These are phyloP conservation scores for Volutella citrinella DNA, from an alignment of 2,329 filamentous ascomycete species.

Conservation along the genomic window DNA sequence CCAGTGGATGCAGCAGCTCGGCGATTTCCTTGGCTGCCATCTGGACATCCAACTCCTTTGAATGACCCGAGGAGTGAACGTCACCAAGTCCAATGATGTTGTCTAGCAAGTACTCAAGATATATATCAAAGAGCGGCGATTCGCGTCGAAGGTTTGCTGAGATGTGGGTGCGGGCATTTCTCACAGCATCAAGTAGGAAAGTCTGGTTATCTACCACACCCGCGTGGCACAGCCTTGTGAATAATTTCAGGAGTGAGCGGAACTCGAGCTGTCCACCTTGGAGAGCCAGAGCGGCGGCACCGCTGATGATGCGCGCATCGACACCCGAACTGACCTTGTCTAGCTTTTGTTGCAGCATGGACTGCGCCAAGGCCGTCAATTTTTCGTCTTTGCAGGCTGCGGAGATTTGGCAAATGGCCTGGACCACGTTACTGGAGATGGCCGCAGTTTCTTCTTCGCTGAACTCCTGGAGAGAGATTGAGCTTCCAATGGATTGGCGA, in stretches of 20 bases:
- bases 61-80: constrained; percentile 69
- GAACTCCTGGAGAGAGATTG: constrained; percentile 72
- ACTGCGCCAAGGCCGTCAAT: constrained; percentile 88
- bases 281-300: constrained; percentile 74
- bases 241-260: constrained; percentile 79
- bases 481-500: constrained; percentile 65
- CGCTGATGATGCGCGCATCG: constrained; percentile 81
- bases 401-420: constrained; percentile 90
- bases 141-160: constrained; percentile 65
- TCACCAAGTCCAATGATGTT: constrained; percentile 89
- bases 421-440: constrained; percentile 86
- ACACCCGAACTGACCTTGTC: constrained; percentile 77
- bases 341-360: constrained; percentile 95
- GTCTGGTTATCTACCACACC: constrained; percentile 68
- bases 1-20: constrained; percentile 83
- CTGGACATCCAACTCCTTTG: constrained; percentile 74
- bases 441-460: constrained; percentile 76
- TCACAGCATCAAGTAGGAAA: constrained; percentile 67
- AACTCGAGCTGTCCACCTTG: constrained; percentile 80
- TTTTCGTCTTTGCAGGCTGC: constrained; percentile 80
- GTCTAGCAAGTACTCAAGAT: constrained; percentile 79
- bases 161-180: constrained; percentile 75
- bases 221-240: constrained; percentile 70
- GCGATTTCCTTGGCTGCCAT: constrained; percentile 83
- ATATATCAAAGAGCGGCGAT: constrained; percentile 77